phyloP scores from a whole-genome alignment of 140 eudicot species.

The Anethum foeniculum region DNA sequence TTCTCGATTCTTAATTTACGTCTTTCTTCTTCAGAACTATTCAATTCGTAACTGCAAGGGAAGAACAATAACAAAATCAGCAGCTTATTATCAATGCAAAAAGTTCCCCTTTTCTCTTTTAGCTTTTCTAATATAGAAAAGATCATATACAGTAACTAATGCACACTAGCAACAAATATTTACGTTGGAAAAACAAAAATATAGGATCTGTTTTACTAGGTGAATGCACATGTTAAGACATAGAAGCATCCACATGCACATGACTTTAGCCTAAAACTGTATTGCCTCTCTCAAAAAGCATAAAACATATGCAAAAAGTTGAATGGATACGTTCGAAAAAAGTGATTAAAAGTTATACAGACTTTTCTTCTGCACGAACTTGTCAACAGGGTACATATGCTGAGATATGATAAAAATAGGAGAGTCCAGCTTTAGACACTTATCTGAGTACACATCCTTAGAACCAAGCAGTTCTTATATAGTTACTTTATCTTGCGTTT shows the following conservation, averaged over 20 bases:
- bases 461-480: neutral
- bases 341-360: neutral
- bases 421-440: neutral
- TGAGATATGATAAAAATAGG: neutral
- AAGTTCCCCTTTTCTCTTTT: neutral
- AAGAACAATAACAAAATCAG: neutral
- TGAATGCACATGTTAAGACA: neutral
- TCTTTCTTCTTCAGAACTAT: constrained; percentile 50
- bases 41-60: constrained; percentile 42
- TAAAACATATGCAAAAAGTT: neutral
- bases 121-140: neutral
- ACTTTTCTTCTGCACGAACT: neutral
- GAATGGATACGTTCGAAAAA: neutral
- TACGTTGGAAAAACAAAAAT: neutral
- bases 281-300: neutral
- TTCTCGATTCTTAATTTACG: constrained; percentile 29
- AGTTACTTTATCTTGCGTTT: neutral
- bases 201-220: neutral
- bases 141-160: neutral
- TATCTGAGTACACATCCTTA: neutral
- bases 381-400: neutral
- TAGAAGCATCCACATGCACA: neutral
- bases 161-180: neutral
- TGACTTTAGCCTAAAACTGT: neutral
- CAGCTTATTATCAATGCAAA: neutral